Conservation (phyloP, 225 moss, liverwort and hornwort species). For the Anthoceros angustus region DNA sequence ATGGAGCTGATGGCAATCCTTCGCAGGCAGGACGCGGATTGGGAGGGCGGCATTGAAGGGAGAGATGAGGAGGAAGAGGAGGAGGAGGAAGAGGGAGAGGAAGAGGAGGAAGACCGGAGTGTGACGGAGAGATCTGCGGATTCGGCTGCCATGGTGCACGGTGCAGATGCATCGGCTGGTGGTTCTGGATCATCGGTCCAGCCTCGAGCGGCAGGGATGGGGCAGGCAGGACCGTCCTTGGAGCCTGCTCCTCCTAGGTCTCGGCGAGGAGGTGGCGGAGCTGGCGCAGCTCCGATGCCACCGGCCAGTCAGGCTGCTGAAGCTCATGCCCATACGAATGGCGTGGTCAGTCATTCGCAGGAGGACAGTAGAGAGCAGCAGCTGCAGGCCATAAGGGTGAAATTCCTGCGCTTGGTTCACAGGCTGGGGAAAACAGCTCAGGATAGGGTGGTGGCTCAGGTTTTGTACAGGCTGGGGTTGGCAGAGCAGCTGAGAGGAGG, state of each 20-base stretch:
- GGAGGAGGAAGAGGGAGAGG: conserved; percentile 5
- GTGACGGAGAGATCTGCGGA: conserved; percentile 12
- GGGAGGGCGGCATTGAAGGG: conserved; percentile 34
- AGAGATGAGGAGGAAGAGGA: too few species aligned
- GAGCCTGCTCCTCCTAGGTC: conserved; percentile 25
- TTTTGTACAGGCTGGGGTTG: conserved; percentile 72
- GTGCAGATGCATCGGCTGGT: conserved; percentile 30
- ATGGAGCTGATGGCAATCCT: neutral
- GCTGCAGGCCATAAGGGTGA: conserved; percentile 75
- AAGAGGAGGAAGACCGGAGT: conserved; percentile 24
- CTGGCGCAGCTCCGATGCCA: conserved; percentile 18
- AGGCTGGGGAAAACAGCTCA: conserved; percentile 75
- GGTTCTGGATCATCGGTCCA: conserved; percentile 63
- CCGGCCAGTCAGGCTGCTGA: conserved; percentile 25
- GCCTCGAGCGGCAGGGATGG: conserved; percentile 33
- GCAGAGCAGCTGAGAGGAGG: conserved; percentile 89
- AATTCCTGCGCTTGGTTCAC: conserved; percentile 70
- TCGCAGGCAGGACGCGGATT: neutral
- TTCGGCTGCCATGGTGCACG: conserved; percentile 22
- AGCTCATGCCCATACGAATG: conserved; percentile 11
- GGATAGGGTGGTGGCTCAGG: conserved; percentile 80
- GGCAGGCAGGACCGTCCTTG: conserved; percentile 30
- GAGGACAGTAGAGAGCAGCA: conserved; percentile 64
- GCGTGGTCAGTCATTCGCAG: conserved; percentile 44
- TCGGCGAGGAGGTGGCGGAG: conserved; percentile 17